Evolutionary conservation across 441 rosid genomes (phyloP).

Genomic region (Mallotus repandus): DNA sequence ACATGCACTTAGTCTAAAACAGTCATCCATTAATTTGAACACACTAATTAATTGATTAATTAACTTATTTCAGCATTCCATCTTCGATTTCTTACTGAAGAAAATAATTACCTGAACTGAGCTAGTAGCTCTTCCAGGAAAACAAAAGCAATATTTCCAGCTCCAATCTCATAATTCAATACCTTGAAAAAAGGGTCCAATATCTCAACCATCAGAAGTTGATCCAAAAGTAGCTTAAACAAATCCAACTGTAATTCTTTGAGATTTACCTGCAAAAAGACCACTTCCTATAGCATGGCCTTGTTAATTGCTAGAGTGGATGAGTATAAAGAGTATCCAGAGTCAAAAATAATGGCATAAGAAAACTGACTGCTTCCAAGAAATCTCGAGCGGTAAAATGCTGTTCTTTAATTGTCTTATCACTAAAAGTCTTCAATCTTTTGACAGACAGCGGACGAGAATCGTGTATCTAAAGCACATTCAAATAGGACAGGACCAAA

Average conservation of each 20-base stretch:
- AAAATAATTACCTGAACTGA: constrained; percentile 59
- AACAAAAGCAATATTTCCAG: constrained; percentile 48
- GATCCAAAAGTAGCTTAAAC: constrained; percentile 6
- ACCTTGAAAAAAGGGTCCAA: constrained; percentile 35
- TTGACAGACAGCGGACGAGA: constrained; percentile 50
- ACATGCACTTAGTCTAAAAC: background rate
- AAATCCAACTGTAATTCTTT: background rate
- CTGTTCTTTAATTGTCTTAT: constrained; percentile 50
- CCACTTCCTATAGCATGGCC: constrained; percentile 50
- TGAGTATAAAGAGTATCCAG: background rate
- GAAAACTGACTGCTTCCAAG: constrained; percentile 51
- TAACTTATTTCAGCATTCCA: background rate
- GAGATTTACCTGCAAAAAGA: constrained; percentile 62
- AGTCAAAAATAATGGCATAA: background rate
- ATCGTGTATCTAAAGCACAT: constrained; percentile 53
- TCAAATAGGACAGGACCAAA: background rate
- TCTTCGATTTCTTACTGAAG: background rate
- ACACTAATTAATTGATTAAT: background rate
- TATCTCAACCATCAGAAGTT: constrained; percentile 16
- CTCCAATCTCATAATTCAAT: constrained; percentile 67
- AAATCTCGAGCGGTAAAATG: constrained; percentile 67
- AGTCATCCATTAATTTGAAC: constrained; percentile 1
- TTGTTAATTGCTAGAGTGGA: constrained; percentile 17
- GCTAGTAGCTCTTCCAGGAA: constrained; percentile 57
- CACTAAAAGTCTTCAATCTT: constrained; percentile 53